Evolutionary conservation across 805 yeast genomes (phyloP).

Genomic region (Candida ovalis): DNA sequence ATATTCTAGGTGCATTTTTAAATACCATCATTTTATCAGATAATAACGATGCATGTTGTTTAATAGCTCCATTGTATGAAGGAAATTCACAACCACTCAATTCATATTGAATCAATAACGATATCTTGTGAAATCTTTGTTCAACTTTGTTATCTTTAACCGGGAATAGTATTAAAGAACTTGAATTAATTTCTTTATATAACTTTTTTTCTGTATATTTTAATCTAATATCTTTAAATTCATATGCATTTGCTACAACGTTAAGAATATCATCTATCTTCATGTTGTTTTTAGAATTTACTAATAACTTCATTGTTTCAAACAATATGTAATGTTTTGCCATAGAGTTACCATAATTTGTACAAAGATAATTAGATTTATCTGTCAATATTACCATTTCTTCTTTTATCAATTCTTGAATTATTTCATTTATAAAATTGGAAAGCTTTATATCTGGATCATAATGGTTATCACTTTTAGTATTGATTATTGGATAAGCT

Average conservation of each 20-base stretch:
- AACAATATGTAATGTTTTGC: conserved; percentile 43
- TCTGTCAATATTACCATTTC: conserved; percentile 26
- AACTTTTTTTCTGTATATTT: conserved; percentile 43
- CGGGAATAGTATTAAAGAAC: conserved; percentile 37
- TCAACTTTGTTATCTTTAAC: conserved; percentile 29
- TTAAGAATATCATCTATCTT: conserved; percentile 19
- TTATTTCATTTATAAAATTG: conserved; percentile 31
- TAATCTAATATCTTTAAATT: conserved; percentile 38
- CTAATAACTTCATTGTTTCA: conserved; percentile 38
- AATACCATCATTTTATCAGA: conserved; percentile 43
- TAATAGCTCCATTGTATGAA: conserved; percentile 36
- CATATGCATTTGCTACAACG: conserved; percentile 35
- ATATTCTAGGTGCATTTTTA: conserved; percentile 39
- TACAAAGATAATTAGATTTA: conserved; percentile 23
- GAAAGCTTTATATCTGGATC: conserved; percentile 31
- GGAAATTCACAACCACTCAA: conserved; percentile 49
- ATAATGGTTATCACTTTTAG: conserved; percentile 8
- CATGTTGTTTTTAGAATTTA: conserved; percentile 17
- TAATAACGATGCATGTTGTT: conserved; percentile 35
- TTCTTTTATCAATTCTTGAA: conserved; percentile 31
- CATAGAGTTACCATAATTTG: conserved; percentile 47
- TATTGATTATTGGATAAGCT: conserved; percentile 32
- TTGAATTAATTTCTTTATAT: conserved; percentile 39
- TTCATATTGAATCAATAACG: conserved; percentile 44
- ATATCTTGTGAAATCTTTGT: conserved; percentile 35